These are phyloP conservation scores for Amanita muscaria DNA, from an alignment of 768 basidiomycete species.

Conservation along the genomic window DNA sequence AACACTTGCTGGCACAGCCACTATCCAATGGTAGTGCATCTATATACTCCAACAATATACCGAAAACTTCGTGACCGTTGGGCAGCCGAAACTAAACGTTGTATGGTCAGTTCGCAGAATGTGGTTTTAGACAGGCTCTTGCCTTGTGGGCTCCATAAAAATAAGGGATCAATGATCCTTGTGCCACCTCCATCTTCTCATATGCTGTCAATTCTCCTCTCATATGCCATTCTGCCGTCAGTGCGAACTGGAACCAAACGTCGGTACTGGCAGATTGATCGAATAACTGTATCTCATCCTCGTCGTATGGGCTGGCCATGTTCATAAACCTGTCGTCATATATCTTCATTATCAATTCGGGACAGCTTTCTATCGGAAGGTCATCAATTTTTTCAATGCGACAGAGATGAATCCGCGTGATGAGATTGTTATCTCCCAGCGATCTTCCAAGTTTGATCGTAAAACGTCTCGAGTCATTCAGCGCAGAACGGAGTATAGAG, in stretches of 20 bases:
- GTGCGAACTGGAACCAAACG: conserved; percentile 1
- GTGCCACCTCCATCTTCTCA: conserved; percentile 8
- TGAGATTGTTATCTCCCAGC: conserved; percentile 7
- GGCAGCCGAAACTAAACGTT: conserved; percentile 9
- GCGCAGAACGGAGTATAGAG: conserved; percentile 2
- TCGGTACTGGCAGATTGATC: background rate
- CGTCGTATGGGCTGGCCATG: conserved; percentile 3
- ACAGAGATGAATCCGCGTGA: conserved; percentile 9
- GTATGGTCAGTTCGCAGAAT: conserved; percentile 1
- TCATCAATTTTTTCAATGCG: conserved; percentile 9
- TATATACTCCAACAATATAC: conserved; percentile 10
- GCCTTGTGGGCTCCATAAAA: conserved; percentile 10
- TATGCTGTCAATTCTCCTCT: conserved; percentile 9
- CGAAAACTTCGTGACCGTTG: conserved; percentile 10
- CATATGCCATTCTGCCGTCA: conserved; percentile 9
- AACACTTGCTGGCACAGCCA: background rate
- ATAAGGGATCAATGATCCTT: conserved; percentile 10
- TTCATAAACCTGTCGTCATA: conserved; percentile 8
- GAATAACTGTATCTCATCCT: conserved; percentile 7
- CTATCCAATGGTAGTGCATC: conserved; percentile 4
- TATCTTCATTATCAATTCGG: conserved; percentile 7
- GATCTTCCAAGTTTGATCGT: conserved; percentile 9
- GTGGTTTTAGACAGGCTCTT: background rate
- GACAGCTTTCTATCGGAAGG: conserved; percentile 7
- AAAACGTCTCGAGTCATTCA: conserved; percentile 9